Evolutionary conservation across 2,329 filamentous ascomycete species (phyloP).

Genomic region (Ophiocordyceps camponoti-floridani): DNA sequence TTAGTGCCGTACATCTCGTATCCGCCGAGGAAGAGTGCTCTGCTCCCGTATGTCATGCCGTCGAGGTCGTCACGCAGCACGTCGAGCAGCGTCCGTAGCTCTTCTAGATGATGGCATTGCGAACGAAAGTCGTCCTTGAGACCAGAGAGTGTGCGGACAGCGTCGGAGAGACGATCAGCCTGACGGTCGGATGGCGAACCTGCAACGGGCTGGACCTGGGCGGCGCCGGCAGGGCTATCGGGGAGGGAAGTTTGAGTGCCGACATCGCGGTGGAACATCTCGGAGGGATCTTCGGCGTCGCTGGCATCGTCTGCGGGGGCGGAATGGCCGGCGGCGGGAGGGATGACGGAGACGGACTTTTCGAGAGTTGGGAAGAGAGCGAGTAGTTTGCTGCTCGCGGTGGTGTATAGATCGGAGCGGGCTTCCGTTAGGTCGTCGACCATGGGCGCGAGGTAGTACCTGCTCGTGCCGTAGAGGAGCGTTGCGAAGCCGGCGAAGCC

Average conservation of each 20-base stretch:
- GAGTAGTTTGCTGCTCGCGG: conserved; percentile 24
- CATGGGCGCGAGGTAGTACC: conserved; percentile 49
- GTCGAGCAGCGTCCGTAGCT: conserved; percentile 33
- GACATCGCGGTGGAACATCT: conserved; percentile 67
- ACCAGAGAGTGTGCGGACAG: conserved; percentile 23
- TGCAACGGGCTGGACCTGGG: neutral
- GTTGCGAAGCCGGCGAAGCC: conserved; percentile 38
- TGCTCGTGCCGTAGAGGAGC: conserved; percentile 52
- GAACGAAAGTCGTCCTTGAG: conserved; percentile 24
- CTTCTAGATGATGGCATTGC: conserved; percentile 29
- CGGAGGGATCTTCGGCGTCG: conserved; percentile 46
- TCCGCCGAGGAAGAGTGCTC: conserved; percentile 17
- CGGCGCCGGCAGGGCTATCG: conserved; percentile 3
- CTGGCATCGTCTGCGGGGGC: conserved; percentile 16
- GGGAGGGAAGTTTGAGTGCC: conserved; percentile 53
- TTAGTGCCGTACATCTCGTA: conserved; percentile 24
- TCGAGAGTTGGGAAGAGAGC: conserved; percentile 33
- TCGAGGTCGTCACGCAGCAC: conserved; percentile 50
- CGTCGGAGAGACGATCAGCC: conserved; percentile 19
- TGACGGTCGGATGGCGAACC: conserved; percentile 19
- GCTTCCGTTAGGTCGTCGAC: conserved; percentile 31
- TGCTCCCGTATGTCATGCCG: conserved; percentile 29
- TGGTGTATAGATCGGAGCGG: conserved; percentile 32
- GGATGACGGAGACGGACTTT: conserved; percentile 41
- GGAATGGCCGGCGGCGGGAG: conserved; percentile 12